phyloP scores from a whole-genome alignment of 2,329 filamentous ascomycete species.

The Hortaea sp. region DNA sequence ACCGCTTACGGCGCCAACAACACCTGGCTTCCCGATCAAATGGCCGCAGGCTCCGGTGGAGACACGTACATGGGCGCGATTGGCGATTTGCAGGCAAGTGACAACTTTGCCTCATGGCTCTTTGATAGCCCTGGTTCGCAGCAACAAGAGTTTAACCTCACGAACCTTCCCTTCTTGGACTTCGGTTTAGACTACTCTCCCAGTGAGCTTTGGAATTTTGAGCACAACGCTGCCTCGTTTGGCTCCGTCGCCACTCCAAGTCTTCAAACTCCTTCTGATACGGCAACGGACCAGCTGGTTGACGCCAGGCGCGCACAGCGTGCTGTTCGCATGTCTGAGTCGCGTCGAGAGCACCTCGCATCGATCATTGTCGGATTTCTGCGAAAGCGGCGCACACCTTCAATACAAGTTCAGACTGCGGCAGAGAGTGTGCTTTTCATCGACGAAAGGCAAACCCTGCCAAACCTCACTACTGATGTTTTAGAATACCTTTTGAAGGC shows the following conservation, averaged over 20 bases:
- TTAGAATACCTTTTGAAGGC: constrained; percentile 87
- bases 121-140: constrained; percentile 18
- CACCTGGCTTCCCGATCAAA: constrained; percentile 46
- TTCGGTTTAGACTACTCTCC: constrained; percentile 17
- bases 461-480: constrained; percentile 68
- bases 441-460: constrained; percentile 6
- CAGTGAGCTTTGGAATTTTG: constrained; percentile 12
- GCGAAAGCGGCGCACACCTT: background rate
- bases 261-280: background rate
- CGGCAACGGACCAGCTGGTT: background rate
- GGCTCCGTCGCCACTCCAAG: background rate
- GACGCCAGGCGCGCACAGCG: background rate
- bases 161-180: constrained; percentile 16
- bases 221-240: background rate
- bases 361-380: background rate
- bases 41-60: constrained; percentile 42
- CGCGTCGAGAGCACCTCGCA: background rate
- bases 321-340: background rate
- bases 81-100: constrained; percentile 55
- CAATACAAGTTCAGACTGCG: background rate
- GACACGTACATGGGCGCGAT: constrained; percentile 72
- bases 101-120: constrained; percentile 19
- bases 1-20: background rate
- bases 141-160: constrained; percentile 14
- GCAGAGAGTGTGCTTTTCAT: constrained; percentile 2